These are phyloP conservation scores for Colletotrichum chlorophyti DNA, from an alignment of 2,329 filamentous ascomycete species.

Conservation along the genomic window DNA sequence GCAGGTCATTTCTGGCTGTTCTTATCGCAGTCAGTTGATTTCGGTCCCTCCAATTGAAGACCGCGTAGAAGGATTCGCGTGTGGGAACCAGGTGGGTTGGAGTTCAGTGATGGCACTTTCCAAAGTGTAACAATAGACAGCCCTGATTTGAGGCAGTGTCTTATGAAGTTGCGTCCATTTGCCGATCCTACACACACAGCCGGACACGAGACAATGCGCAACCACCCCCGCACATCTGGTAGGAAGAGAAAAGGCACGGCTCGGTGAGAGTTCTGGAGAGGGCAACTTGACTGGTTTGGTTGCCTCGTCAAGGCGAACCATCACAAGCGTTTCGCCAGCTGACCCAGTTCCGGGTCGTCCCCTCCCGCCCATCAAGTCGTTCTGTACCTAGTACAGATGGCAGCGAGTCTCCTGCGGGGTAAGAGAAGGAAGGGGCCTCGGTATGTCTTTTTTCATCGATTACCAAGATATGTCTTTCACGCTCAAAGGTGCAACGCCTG, in stretches of 20 bases:
- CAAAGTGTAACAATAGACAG: constrained; percentile 1
- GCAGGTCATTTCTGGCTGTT: neutral
- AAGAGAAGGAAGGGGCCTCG: neutral
- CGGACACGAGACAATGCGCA: neutral
- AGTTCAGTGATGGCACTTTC: neutral
- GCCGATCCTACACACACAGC: constrained; percentile 5
- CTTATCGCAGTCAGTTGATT: constrained; percentile 5
- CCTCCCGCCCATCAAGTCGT: constrained; percentile 10
- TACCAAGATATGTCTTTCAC: too few species aligned
- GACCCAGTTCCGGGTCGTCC: constrained; percentile 5
- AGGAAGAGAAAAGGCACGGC: constrained; percentile 11
- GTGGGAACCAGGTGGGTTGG: neutral
- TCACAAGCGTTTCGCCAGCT: constrained; percentile 6
- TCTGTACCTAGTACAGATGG: neutral
- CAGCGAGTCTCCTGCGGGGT: constrained; percentile 1
- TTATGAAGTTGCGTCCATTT: constrained; percentile 8
- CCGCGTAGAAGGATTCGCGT: neutral
- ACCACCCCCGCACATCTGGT: neutral
- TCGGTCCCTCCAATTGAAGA: neutral
- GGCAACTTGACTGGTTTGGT: neutral
- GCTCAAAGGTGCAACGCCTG: too few species aligned
- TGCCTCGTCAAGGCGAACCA: constrained; percentile 17
- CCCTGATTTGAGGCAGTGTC: constrained; percentile 4
- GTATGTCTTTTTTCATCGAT: neutral
- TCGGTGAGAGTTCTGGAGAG: constrained; percentile 9